phyloP scores from a whole-genome alignment of 495 filamentous ascomycete genomes.

The Hamigera avellanea region DNA sequence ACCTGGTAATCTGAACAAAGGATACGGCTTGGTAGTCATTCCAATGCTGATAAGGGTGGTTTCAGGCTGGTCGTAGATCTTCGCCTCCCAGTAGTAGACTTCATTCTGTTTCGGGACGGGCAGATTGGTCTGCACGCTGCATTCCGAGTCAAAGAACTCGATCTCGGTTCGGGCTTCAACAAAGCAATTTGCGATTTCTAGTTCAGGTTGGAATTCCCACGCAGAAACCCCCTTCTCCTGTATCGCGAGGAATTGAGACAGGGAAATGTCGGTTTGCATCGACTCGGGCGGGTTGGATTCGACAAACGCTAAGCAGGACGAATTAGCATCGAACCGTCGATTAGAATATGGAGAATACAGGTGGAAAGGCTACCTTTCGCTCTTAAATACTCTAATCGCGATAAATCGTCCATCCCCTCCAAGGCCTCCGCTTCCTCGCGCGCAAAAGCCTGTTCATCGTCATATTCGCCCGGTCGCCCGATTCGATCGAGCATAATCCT shows the following conservation, averaged over 20 bases:
- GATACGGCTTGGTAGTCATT: constrained; percentile 93
- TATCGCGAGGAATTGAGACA: constrained; percentile 95
- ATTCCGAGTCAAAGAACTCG: constrained; percentile 96
- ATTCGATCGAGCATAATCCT: constrained; percentile 91
- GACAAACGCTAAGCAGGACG: constrained; percentile 58
- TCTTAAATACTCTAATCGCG: constrained; percentile 78
- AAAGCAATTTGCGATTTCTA: constrained; percentile 98
- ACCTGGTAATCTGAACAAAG: constrained; percentile 89
- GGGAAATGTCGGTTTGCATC: constrained; percentile 86
- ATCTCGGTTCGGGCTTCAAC: constrained; percentile 94
- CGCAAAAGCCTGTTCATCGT: constrained; percentile 88
- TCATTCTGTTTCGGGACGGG: constrained; percentile 98
- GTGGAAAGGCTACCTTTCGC: constrained; percentile 66
- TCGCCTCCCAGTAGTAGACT: constrained; percentile 98
- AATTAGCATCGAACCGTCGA: constrained; percentile 5
- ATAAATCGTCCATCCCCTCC: constrained; percentile 90
- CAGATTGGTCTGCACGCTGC: constrained; percentile 92
- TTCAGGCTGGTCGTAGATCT: constrained; percentile 95
- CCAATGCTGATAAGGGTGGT: constrained; percentile 75
- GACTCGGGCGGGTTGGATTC: constrained; percentile 94
- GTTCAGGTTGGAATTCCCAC: constrained; percentile 96
- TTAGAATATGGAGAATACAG: not conserved
- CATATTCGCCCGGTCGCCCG: constrained; percentile 88
- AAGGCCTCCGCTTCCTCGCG: constrained; percentile 91
- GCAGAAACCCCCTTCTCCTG: constrained; percentile 98